phyloP scores from a whole-genome alignment of 345 rosid species.

The Bruguiera sexangula region DNA sequence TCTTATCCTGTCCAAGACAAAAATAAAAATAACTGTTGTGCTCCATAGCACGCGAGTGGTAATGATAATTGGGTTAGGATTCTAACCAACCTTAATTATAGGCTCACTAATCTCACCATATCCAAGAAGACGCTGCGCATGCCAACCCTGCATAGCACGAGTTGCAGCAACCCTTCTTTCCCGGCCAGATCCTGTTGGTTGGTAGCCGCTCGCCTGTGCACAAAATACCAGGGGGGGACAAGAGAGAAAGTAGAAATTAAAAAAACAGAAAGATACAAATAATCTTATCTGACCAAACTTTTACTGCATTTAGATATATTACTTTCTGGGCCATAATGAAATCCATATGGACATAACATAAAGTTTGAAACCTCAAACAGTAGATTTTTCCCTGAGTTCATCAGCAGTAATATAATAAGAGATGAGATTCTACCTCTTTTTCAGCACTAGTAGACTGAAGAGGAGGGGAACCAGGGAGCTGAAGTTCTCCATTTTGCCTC shows the following conservation, averaged over 20 bases:
- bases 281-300: too few relatives aligned
- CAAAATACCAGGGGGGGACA: neutral
- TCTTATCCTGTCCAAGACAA: slow-evolving; percentile 48
- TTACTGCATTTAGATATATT: too few relatives aligned
- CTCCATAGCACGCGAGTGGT: neutral
- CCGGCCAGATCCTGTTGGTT: slow-evolving; percentile 60
- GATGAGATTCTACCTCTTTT: slow-evolving; percentile 56
- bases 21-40: slow-evolving; percentile 15
- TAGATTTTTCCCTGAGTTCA: slow-evolving; percentile 1
- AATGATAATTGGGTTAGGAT: slow-evolving; percentile 2
- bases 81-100: slow-evolving; percentile 40
- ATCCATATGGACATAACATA: neutral
- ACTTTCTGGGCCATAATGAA: too few relatives aligned
- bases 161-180: slow-evolving; percentile 76
- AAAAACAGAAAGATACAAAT: neutral
- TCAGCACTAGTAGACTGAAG: slow-evolving; percentile 51
- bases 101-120: slow-evolving; percentile 63
- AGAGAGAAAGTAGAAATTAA: neutral
- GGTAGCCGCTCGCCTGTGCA: slow-evolving; percentile 46
- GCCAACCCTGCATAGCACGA: slow-evolving; percentile 95
- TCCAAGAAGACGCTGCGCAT: slow-evolving; percentile 64
- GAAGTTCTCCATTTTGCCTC: slow-evolving; percentile 65
- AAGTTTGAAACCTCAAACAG: neutral
- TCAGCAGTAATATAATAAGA: slow-evolving; percentile 4
- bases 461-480: slow-evolving; percentile 56